Conservation (phyloP, 2,329 filamentous ascomycete species). For the Coleophoma eucalyptorum region DNA sequence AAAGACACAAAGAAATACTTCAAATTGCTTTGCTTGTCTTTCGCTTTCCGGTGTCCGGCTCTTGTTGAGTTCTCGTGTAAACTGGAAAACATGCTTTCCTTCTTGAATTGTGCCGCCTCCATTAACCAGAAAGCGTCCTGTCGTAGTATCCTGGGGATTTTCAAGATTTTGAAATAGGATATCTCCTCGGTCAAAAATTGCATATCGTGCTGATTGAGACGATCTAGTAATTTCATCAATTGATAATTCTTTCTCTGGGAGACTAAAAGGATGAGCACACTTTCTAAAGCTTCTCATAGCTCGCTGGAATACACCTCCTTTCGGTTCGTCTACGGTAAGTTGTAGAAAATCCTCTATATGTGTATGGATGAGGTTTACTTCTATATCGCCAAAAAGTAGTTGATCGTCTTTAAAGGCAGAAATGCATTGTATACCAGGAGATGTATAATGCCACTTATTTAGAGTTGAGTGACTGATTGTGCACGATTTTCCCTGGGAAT, state of each 20-base stretch:
- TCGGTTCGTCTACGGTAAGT: background rate
- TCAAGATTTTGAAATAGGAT: background rate
- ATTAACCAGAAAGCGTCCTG: background rate
- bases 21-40: constrained; percentile 3
- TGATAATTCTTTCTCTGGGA: background rate
- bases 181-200: background rate
- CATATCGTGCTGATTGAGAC: background rate
- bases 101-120: background rate
- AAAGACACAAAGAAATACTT: background rate
- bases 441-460: background rate
- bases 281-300: background rate
- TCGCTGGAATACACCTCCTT: background rate
- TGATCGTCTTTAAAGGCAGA: too few species aligned
- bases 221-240: background rate
- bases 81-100: constrained; percentile 1
- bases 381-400: background rate
- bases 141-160: background rate
- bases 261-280: background rate
- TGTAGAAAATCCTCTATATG: background rate
- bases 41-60: background rate
- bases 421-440: background rate
- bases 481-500: background rate
- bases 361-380: background rate
- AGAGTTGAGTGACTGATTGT: background rate
- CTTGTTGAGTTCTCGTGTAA: background rate